Evolutionary conservation across 805 yeast genomes (phyloP).

Genomic region (Huiozyma sinensis): DNA sequence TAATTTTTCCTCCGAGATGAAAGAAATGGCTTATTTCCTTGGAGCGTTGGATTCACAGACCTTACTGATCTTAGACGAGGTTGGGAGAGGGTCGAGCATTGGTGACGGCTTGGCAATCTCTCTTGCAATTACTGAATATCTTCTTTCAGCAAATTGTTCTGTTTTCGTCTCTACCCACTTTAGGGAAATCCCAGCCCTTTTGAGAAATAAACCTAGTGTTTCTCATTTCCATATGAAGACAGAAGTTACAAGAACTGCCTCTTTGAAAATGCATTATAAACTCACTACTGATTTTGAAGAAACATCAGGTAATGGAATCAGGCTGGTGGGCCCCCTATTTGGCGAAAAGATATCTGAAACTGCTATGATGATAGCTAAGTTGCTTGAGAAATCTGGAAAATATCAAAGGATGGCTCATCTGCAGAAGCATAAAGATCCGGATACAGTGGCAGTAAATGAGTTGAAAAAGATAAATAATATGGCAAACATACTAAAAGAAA

Average conservation of each 20-base stretch:
- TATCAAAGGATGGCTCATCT: not conserved
- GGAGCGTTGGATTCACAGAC: conserved; percentile 25
- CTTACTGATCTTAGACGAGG: conserved; percentile 42
- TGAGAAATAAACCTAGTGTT: conserved; percentile 29
- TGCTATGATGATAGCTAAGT: conserved; percentile 11
- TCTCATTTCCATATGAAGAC: conserved; percentile 31
- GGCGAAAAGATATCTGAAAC: conserved; percentile 16
- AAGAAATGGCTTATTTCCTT: conserved; percentile 36
- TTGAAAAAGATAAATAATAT: conserved; percentile 22
- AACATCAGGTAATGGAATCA: conserved; percentile 27
- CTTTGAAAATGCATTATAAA: conserved; percentile 26
- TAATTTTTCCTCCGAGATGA: conserved; percentile 38
- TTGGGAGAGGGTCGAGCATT: conserved; percentile 43
- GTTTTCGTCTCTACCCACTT: conserved; percentile 39
- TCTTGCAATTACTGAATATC: conserved; percentile 33
- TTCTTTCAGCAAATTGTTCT: conserved; percentile 21
- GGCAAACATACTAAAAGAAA: conserved; percentile 13
- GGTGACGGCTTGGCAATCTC: conserved; percentile 46
- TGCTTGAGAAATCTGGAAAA: conserved; percentile 6
- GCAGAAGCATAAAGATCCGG: conserved; percentile 3
- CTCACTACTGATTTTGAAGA: conserved; percentile 14
- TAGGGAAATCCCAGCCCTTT: conserved; percentile 29
- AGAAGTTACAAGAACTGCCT: conserved; percentile 8
- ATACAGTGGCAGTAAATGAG: conserved; percentile 3
- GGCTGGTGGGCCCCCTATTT: conserved; percentile 21